Evolutionary conservation across 192 early-diverging fungal genomes (phyloP).

Genomic region (Haplosporangium gracile): DNA sequence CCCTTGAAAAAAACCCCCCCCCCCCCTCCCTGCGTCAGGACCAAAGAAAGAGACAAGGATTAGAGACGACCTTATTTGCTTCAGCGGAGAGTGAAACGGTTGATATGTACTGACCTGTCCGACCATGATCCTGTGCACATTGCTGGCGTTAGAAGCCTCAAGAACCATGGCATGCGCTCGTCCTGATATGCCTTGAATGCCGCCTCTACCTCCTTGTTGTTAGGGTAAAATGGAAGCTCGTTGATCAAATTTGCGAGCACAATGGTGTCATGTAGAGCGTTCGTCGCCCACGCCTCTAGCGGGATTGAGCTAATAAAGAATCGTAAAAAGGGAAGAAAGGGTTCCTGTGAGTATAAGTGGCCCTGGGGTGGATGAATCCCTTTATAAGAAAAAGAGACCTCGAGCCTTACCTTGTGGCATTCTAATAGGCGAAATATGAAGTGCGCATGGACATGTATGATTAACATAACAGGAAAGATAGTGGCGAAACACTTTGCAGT

Average conservation of each 20-base stretch:
- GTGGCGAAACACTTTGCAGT: neutral
- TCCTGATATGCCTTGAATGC: conserved; percentile 7
- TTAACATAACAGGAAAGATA: neutral
- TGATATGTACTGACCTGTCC: neutral
- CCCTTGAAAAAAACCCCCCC: too few relatives aligned
- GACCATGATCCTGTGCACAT: neutral
- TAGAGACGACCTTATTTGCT: too few relatives aligned
- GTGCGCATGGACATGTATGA: too few relatives aligned
- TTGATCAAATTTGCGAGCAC: conserved; percentile 33
- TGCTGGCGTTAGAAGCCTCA: conserved; percentile 1
- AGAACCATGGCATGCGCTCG: conserved; percentile 10
- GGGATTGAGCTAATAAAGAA: neutral
- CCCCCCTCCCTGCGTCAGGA: too few relatives aligned
- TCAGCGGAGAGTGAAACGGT: too few relatives aligned
- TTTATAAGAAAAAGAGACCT: too few relatives aligned
- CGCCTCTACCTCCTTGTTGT: neutral
- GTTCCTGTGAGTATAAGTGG: too few relatives aligned
- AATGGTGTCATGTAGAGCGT: conserved; percentile 30
- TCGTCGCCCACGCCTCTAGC: neutral
- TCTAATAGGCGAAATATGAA: too few relatives aligned
- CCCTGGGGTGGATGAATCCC: neutral
- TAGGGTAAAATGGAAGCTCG: neutral
- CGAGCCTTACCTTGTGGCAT: too few relatives aligned
- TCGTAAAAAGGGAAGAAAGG: neutral
- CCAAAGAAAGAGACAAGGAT: too few relatives aligned